A percentile compares a stretch with the other conserved stretches of the same genome.
Conservation (phyloP, 2,329 filamentous ascomycete genomes). For the Penicillium olsonii region DNA sequence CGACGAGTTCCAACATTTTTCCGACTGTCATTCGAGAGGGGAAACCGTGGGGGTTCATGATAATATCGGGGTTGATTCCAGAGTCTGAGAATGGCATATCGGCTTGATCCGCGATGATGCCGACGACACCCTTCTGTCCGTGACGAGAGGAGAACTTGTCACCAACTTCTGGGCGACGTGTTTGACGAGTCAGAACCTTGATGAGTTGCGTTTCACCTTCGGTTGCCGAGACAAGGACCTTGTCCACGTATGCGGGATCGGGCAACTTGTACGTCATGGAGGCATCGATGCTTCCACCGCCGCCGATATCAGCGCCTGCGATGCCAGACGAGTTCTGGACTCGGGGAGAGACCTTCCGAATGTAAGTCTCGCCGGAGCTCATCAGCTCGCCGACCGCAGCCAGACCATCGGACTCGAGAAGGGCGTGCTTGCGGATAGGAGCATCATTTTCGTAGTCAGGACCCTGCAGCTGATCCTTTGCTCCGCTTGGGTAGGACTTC, state of each 20-base stretch:
- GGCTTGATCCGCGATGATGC: slow-evolving; percentile 93
- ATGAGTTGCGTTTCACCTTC: slow-evolving; percentile 83
- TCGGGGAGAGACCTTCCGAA: slow-evolving; percentile 84
- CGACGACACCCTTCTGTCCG: slow-evolving; percentile 96
- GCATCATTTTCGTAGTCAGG: slow-evolving; percentile 63
- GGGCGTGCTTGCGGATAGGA: slow-evolving; percentile 67
- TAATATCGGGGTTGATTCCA: slow-evolving; percentile 94
- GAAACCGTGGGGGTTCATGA: slow-evolving; percentile 99
- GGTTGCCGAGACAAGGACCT: slow-evolving; percentile 89
- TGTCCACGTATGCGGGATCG: slow-evolving; percentile 89
- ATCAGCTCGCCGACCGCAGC: slow-evolving; percentile 83
- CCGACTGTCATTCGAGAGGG: slow-evolving; percentile 99
- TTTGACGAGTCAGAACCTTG: slow-evolving; percentile 96
- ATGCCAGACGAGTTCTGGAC: slow-evolving; percentile 74
- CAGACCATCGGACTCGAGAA: slow-evolving; percentile 82
- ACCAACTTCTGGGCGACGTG: slow-evolving; percentile 87
- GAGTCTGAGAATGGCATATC: slow-evolving; percentile 94
- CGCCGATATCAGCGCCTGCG: slow-evolving; percentile 58
- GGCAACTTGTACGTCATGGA: slow-evolving; percentile 73
- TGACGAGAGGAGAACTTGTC: slow-evolving; percentile 99
- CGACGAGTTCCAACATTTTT: slow-evolving; percentile 92
- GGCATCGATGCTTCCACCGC: slow-evolving; percentile 31
- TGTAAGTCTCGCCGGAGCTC: slow-evolving; percentile 76
- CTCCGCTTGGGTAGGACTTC: slow-evolving; percentile 83
- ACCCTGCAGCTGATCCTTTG: slow-evolving; percentile 61